Evolutionary conservation across 306 rosid genomes (phyloP).

Genomic region (Datisca glomerata): DNA sequence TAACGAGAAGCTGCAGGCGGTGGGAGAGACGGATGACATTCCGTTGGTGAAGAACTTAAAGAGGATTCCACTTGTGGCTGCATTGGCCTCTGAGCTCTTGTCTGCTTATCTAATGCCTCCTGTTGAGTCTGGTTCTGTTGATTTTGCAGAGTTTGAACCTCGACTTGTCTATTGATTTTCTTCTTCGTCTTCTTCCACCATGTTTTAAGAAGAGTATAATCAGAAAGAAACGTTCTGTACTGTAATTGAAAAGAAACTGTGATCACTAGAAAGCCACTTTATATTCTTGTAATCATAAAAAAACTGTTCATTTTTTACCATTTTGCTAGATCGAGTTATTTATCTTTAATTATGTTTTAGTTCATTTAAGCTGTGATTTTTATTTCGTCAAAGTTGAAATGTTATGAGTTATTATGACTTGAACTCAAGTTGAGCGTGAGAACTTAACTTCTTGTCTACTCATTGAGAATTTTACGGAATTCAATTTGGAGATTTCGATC

Average conservation of each 20-base stretch:
- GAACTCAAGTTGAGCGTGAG: too few species aligned
- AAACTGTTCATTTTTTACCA: too few species aligned
- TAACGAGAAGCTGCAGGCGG: slow-evolving; percentile 58
- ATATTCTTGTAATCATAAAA: neutral
- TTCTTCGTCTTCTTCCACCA: neutral
- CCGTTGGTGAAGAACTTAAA: slow-evolving; percentile 79
- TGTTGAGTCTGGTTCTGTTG: slow-evolving; percentile 94
- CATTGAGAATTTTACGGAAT: too few species aligned
- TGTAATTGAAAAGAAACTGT: too few species aligned
- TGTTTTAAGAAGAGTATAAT: neutral
- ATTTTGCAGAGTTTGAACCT: slow-evolving; percentile 81
- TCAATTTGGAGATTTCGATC: too few species aligned
- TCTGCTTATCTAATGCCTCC: slow-evolving; percentile 94
- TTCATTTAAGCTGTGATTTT: too few species aligned
- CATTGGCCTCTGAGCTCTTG: slow-evolving; percentile 68
- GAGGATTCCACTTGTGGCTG: slow-evolving; percentile 79
- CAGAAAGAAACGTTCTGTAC: neutral
- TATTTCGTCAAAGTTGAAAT: too few species aligned
- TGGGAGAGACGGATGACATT: slow-evolving; percentile 53
- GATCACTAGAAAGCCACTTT: neutral
- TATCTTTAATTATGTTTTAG: too few species aligned
- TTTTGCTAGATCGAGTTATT: too few species aligned
- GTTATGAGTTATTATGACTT: too few species aligned
- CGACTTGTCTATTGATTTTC: slow-evolving; percentile 66
- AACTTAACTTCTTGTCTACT: too few species aligned